A percentile compares a stretch with the other conserved stretches of the same genome.
phyloP scores from a whole-genome alignment of 306 rosid species.

The Quercus alba region DNA sequence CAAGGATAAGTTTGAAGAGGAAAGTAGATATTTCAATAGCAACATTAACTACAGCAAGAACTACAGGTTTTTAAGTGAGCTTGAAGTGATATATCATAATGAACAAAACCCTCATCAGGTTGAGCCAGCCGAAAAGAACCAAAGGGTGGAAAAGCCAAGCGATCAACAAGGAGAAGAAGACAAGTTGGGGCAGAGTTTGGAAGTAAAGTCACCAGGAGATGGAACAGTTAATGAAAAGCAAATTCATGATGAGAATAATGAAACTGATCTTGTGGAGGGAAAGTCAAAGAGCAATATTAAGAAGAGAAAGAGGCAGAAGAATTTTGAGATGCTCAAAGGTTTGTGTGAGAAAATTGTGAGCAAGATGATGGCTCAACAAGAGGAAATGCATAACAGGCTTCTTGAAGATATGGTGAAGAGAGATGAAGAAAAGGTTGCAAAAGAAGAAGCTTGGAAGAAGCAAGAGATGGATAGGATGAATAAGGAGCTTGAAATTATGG shows the following conservation, averaged over 20 bases:
- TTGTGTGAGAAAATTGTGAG: constrained; percentile 68
- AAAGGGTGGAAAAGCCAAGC: constrained; percentile 14
- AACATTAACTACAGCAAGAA: constrained; percentile 48
- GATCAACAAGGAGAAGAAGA: constrained; percentile 11
- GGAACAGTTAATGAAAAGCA: neutral
- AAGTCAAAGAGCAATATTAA: constrained; percentile 10
- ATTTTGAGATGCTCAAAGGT: constrained; percentile 60
- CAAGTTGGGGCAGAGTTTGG: constrained; percentile 16
- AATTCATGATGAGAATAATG: neutral
- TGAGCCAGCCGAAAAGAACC: constrained; percentile 20
- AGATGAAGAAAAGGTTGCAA: constrained; percentile 61
- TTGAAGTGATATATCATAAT: constrained; percentile 50
- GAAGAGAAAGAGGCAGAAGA: constrained; percentile 51
- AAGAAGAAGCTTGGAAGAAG: constrained; percentile 81
- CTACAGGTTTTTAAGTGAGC: constrained; percentile 52
- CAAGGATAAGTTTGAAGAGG: constrained; percentile 85
- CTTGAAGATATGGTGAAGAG: constrained; percentile 69
- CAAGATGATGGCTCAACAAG: constrained; percentile 76
- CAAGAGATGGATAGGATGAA: constrained; percentile 70
- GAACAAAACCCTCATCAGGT: constrained; percentile 3
- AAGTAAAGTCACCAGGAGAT: constrained; percentile 16
- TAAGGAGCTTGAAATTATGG: constrained; percentile 70
- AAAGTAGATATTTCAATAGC: constrained; percentile 52
- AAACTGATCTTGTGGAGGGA: neutral
- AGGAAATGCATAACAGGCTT: constrained; percentile 65